Conservation (phyloP, 306 rosid genomes). For the Abrus precatorius region DNA sequence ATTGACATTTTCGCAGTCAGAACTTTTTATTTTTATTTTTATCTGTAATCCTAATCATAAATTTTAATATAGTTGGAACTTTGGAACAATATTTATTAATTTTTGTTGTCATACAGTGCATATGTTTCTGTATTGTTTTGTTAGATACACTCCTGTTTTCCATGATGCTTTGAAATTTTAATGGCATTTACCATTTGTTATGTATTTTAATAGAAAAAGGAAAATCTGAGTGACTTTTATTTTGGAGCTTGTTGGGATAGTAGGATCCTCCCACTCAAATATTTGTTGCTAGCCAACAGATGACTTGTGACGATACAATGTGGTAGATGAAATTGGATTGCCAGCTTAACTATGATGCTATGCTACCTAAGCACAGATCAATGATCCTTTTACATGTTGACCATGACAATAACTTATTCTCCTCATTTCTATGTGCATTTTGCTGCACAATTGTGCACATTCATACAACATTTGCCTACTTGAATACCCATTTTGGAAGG, state of each 20-base stretch:
- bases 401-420: constrained; percentile 22
- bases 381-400: constrained; percentile 30
- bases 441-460: constrained; percentile 27
- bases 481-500: neutral
- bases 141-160: neutral
- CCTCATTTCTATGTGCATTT: constrained; percentile 36
- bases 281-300: neutral
- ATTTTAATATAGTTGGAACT: neutral
- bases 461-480: neutral
- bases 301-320: constrained; percentile 16
- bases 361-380: neutral
- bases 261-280: constrained; percentile 5
- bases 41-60: neutral
- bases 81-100: constrained; percentile 8
- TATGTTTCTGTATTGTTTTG: constrained; percentile 25
- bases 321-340: constrained; percentile 38
- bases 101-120: neutral
- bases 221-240: constrained; percentile 25
- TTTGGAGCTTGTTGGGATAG: constrained; percentile 12
- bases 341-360: constrained; percentile 23
- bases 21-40: neutral
- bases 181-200: constrained; percentile 17
- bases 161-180: neutral
- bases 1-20: constrained; percentile 2
- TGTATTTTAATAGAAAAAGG: constrained; percentile 33